Percentiles rank a stretch among this genome's conserved stretches.
Evolutionary conservation across 768 basidiomycete genomes (phyloP).

Genomic region (Lentinula sp.): DNA sequence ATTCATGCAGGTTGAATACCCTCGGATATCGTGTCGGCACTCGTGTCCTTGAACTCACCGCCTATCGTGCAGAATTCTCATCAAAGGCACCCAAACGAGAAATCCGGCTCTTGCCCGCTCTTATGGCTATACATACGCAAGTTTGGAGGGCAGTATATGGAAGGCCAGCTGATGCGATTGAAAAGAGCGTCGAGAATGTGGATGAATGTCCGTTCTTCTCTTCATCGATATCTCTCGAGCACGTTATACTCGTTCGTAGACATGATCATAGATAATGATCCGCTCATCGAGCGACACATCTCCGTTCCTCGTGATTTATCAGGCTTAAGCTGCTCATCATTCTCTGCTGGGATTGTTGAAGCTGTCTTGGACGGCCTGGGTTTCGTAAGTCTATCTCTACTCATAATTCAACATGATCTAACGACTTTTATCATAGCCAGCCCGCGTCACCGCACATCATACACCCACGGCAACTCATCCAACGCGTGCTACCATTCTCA

Average conservation of each 20-base stretch:
- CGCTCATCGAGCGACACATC: constrained; percentile 84
- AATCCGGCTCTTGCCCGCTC: constrained; percentile 80
- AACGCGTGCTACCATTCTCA: constrained; percentile 89
- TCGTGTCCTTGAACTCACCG: constrained; percentile 81
- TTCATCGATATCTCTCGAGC: constrained; percentile 2
- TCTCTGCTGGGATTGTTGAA: constrained; percentile 96
- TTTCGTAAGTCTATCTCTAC: constrained; percentile 56
- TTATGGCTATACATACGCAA: constrained; percentile 93
- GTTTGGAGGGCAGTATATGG: constrained; percentile 95
- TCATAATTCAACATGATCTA: neutral
- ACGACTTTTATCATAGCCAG: constrained; percentile 54
- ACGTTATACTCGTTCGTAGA: constrained; percentile 39
- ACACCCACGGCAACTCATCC: constrained; percentile 81
- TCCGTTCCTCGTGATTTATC: constrained; percentile 94
- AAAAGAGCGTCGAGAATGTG: constrained; percentile 92
- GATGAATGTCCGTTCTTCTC: constrained; percentile 73
- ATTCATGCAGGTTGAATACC: constrained; percentile 65
- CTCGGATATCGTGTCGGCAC: constrained; percentile 90
- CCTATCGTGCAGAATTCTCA: constrained; percentile 70
- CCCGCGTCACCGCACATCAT: constrained; percentile 92
- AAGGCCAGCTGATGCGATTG: constrained; percentile 88
- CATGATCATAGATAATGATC: constrained; percentile 98
- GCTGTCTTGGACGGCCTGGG: constrained; percentile 92
- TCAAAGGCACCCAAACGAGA: constrained; percentile 92
- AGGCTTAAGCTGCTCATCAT: constrained; percentile 92